phyloP scores from a whole-genome alignment of 495 filamentous ascomycete genomes.

The Xylaria cubensis region DNA sequence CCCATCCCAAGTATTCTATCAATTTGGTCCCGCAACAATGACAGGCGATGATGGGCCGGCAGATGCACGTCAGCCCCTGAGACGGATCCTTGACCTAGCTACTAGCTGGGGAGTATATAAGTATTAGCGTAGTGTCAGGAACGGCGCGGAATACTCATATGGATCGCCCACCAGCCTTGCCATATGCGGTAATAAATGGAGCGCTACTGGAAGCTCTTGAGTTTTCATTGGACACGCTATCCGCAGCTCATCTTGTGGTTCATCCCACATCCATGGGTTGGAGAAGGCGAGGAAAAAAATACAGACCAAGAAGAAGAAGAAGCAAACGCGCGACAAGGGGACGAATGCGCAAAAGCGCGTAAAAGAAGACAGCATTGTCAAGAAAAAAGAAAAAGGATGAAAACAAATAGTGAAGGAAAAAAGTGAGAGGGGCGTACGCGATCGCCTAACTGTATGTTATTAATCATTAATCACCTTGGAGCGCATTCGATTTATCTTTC shows the following conservation, averaged over 20 bases:
- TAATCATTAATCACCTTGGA: not conserved
- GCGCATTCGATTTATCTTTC: not conserved
- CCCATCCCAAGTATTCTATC: not conserved
- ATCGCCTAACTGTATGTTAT: not conserved
- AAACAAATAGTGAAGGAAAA: not conserved
- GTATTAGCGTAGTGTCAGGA: slow-evolving; percentile 7
- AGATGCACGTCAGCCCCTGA: slow-evolving; percentile 21
- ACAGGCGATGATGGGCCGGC: not conserved
- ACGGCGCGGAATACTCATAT: not conserved
- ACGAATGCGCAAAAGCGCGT: not conserved
- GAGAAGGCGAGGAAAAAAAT: not conserved
- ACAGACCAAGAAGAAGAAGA: not conserved
- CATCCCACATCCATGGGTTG: slow-evolving; percentile 2
- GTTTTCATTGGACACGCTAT: not conserved
- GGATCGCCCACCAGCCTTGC: slow-evolving; percentile 10
- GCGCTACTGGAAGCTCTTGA: not conserved
- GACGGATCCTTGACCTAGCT: not conserved
- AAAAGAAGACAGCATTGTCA: not conserved
- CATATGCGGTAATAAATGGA: not conserved
- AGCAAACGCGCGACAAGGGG: not conserved
- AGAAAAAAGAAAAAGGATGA: not conserved
- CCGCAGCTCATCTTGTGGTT: slow-evolving; percentile 7
- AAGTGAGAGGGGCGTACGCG: not conserved
- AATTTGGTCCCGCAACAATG: not conserved
- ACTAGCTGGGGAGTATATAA: not conserved